Base-by-base conservation (phyloP, 208 protist species). In the Acanthamoeba royreba region DNA sequence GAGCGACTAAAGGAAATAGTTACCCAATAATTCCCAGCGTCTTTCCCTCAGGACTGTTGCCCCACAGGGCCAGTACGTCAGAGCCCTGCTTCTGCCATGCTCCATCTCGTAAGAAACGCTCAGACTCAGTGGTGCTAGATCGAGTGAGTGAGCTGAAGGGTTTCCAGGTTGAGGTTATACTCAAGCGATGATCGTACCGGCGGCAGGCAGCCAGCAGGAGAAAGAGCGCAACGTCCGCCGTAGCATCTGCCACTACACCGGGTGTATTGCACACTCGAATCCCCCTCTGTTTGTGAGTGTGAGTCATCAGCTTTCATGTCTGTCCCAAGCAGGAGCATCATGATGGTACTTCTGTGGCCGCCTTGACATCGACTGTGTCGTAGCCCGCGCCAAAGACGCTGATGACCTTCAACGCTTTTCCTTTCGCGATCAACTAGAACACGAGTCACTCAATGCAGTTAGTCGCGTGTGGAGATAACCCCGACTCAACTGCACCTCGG, bases 241-340 rank as follows among this genome's bases (percentile, higher is more conserved):
- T 85, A 5, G 74, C 74, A 42, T 85, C 49, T 9, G 74, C 49
- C 40, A 52, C 45, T 15, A 42, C 42, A 22, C 45, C 74, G 25
- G 74, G 74, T 15, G 74, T 85, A 42, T 85, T 85, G 74, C 74
- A 85, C 74, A 85, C 74, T 31, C 45, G 38, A 53, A 85, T 85
- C 22, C 38, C 38, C 25, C 45, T 49, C 74, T 85, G 35, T 61
- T 61, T 17, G 52, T 28, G 52, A 61, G 22, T 28, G 52, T 28
- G 22, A 61, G 22, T 17, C 1, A 66, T 9, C 22, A 9, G 19
- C 9, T 2, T 31, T 0, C 25, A 9, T 38, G 55, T 66, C 11
- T 17, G 9, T 8, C n/a, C 38, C 4, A 38, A 49, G 8, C 33
- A 85, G n/a, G 45, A 49, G 1, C 22, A 25, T 13, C 19, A 28